Percentiles rank a stretch among this genome's conserved stretches.
Conservation (phyloP, 2,329 filamentous ascomycete species). For the Rugonectria rugulosa region DNA sequence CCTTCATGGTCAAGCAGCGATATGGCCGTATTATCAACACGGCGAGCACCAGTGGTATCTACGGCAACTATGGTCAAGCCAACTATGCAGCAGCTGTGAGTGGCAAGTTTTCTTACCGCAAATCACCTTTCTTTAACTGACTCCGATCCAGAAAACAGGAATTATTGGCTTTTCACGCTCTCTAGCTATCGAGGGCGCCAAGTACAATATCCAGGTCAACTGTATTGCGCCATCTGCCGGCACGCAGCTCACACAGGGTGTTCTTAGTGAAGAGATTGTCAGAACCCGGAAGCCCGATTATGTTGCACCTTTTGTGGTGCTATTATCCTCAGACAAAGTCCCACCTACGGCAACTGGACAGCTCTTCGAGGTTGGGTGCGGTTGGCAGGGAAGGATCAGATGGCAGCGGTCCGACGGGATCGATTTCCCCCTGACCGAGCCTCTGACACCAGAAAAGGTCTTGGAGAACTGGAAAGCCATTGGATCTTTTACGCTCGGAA, state of each 20-base stretch:
- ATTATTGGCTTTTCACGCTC: conserved; percentile 96
- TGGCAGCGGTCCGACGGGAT: conserved; percentile 94
- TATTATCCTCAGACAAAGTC: conserved; percentile 86
- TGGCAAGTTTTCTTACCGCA: conserved; percentile 33
- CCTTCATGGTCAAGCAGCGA: conserved; percentile 97
- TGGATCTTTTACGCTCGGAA: conserved; percentile 83
- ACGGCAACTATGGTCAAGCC: conserved; percentile 98
- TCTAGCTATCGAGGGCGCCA: conserved; percentile 88
- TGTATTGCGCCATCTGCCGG: conserved; percentile 97
- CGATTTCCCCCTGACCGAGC: conserved; percentile 87
- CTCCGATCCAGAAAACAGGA: conserved; percentile 76
- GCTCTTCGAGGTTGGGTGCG: conserved; percentile 93
- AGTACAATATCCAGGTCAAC: conserved; percentile 99
- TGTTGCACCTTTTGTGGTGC: conserved; percentile 89
- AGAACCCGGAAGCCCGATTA: conserved; percentile 99
- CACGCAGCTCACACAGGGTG: conserved; percentile 91
- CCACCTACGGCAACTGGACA: conserved; percentile 84
- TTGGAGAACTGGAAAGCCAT: conserved; percentile 79
- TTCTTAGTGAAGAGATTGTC: conserved; percentile 96
- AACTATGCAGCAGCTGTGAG: conserved; percentile 92
- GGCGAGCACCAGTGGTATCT: conserved; percentile 95
- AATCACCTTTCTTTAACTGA: conserved; percentile 27
- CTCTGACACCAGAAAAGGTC: conserved; percentile 85
- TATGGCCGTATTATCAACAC: conserved; percentile 98
- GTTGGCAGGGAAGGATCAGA: conserved; percentile 89